phyloP scores from a whole-genome alignment of 768 basidiomycete species.

The Termitomyces sp. region DNA sequence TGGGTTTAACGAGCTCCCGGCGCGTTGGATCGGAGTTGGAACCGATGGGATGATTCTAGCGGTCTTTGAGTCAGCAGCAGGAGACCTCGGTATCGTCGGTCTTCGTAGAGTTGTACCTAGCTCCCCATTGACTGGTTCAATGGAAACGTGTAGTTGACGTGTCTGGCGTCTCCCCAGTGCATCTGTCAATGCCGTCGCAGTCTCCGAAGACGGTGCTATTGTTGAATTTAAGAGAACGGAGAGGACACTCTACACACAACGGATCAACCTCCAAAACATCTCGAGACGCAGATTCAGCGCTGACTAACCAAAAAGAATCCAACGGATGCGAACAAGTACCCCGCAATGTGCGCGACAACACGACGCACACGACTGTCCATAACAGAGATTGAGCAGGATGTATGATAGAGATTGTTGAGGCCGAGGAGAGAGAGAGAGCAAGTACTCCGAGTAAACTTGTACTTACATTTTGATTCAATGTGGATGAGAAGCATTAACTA shows the following conservation, averaged over 20 bases:
- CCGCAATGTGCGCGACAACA: slow-evolving; percentile 22
- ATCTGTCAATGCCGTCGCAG: neutral
- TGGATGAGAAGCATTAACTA: neutral
- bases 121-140: neutral
- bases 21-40: neutral
- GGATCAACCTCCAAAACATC: neutral
- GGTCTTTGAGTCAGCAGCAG: neutral
- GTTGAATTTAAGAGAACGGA: slow-evolving; percentile 14
- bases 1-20: neutral
- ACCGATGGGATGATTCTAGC: neutral
- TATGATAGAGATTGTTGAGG: neutral
- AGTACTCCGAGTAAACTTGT: slow-evolving; percentile 1
- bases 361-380: slow-evolving; percentile 15
- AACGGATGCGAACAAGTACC: slow-evolving; percentile 25
- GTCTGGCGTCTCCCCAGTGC: neutral
- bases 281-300: neutral
- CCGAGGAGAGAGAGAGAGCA: neutral
- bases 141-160: neutral
- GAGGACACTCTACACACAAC: slow-evolving; percentile 25
- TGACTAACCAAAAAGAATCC: slow-evolving; percentile 31
- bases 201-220: neutral
- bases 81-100: neutral
- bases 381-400: neutral
- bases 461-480: slow-evolving; percentile 1
- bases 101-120: neutral